These are phyloP conservation scores for Mrakia blollopis DNA, from an alignment of 768 basidiomycete genomes.

Conservation along the genomic window DNA sequence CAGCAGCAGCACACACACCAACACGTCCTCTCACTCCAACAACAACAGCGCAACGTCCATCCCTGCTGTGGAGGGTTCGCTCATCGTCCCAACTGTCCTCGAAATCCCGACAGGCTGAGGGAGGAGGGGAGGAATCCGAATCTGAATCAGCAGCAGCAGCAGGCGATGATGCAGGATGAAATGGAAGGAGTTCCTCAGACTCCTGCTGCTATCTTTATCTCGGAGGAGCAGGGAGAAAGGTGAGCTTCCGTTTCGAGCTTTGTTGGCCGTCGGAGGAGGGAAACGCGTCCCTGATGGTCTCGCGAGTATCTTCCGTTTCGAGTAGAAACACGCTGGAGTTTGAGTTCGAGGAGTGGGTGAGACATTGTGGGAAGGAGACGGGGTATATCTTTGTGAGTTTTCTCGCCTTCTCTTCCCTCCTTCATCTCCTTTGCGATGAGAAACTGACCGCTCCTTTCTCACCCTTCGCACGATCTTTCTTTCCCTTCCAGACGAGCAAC, in stretches of 20 bases:
- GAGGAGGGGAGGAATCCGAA: too few relatives aligned
- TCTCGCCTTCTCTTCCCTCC: neutral
- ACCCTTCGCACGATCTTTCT: neutral
- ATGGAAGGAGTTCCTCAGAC: neutral
- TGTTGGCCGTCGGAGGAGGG: neutral
- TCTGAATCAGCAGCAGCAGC: neutral
- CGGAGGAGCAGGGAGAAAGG: constrained; percentile 2
- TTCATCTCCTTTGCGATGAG: neutral
- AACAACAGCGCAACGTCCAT: neutral
- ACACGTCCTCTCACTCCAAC: neutral
- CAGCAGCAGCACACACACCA: neutral
- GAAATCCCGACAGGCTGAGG: neutral
- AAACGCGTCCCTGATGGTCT: neutral
- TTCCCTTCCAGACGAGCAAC: neutral
- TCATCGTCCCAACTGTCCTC: neutral
- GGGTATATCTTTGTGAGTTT: constrained; percentile 1
- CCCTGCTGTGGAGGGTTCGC: neutral
- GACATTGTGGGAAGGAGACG: neutral
- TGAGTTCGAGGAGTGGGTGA: constrained; percentile 1
- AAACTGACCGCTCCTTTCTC: neutral
- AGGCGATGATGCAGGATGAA: neutral
- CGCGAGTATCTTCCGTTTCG: neutral
- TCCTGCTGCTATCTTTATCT: neutral
- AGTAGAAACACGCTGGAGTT: neutral
- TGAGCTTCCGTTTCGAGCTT: neutral